Evolutionary conservation across 768 basidiomycete genomes (phyloP), one percentile per base, ranked within the genome.

Genomic region (Phlebiopsis flavidoalba): DNA sequence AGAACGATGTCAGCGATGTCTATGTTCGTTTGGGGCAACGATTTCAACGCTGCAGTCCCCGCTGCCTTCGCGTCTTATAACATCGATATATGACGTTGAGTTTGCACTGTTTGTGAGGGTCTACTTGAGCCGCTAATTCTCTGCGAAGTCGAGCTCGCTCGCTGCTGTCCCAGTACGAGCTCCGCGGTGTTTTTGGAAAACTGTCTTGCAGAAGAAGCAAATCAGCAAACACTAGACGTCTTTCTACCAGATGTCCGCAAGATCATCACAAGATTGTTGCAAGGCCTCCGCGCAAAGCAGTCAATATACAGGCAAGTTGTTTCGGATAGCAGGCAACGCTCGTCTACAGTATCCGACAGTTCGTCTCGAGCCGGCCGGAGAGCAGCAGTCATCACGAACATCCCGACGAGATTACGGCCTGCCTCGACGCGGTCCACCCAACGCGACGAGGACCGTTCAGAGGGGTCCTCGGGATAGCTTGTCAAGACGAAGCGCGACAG

Each of bases 11-110:
- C 70, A 97, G 95, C 80, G 93, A 98, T 73, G 91, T 97, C 57
- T 99, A 99, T 74, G 97, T 99, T 57, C 85, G 87, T 58, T 80
- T 99, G 22, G 97, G n/a, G 97, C 22, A 98, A 98, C 74, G 95
- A 97, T 71, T 98, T 99, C 79, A 98, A 98, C 70, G 83, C 85
- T 15, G 95, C 95, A 10, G 92, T 95, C n/a, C n/a, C n/a, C 43
- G 84, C 88, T 57, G 93, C 95, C 0, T 99, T 99, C 71, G 82
- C 83, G 2, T 77, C 82, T 12, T 93, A 88, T 65, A 86, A 87
- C 63, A 95, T 99, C 60, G 85, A 90, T 62, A 90, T 62, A 98
- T 98, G 90, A 78, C 81, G 96, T n/a, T 98, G 73, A 72, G 93
- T n/a, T n/a, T 83, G 19, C 19, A n/a, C 22, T 11, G 50, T 48